Evolutionary conservation across 106 monocot species (phyloP).

Genomic region (Chionographis japonica): DNA sequence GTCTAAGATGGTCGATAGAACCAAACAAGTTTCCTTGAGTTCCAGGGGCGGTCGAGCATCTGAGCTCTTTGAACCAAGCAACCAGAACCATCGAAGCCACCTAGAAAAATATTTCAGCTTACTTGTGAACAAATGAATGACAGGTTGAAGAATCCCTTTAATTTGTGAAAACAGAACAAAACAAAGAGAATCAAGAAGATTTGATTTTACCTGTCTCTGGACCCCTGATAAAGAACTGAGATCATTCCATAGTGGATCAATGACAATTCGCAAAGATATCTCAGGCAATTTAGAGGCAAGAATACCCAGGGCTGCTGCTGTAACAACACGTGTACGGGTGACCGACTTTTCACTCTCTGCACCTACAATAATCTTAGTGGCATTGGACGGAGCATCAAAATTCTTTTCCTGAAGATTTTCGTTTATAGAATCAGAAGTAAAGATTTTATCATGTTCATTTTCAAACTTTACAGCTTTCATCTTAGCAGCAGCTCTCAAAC

Average conservation of each 20-base stretch:
- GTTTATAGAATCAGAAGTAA: slow-evolving; percentile 28
- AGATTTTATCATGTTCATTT: slow-evolving; percentile 31
- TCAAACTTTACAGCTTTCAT: slow-evolving; percentile 72
- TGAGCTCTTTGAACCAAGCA: slow-evolving; percentile 89
- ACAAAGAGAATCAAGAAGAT: neutral
- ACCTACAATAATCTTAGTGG: slow-evolving; percentile 65
- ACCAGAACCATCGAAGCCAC: slow-evolving; percentile 80
- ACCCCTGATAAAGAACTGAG: slow-evolving; percentile 74
- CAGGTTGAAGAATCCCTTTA: neutral
- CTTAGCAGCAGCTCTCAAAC: slow-evolving; percentile 89
- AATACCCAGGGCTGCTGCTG: slow-evolving; percentile 74
- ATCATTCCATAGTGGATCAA: slow-evolving; percentile 59
- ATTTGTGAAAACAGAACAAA: neutral
- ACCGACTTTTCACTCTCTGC: slow-evolving; percentile 82
- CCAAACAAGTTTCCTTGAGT: slow-evolving; percentile 17
- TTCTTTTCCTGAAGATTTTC: slow-evolving; percentile 40
- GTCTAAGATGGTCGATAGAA: slow-evolving; percentile 33
- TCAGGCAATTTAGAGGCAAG: slow-evolving; percentile 69
- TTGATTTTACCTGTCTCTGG: slow-evolving; percentile 63
- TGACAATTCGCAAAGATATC: slow-evolving; percentile 47
- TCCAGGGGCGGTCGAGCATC: slow-evolving; percentile 18
- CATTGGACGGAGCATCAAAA: slow-evolving; percentile 34
- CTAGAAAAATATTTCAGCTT: slow-evolving; percentile 32
- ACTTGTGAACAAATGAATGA: slow-evolving; percentile 1
- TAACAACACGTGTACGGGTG: slow-evolving; percentile 67